These are phyloP conservation scores for Naganishia randhawae DNA, from an alignment of 768 basidiomycete species.

Conservation along the genomic window DNA sequence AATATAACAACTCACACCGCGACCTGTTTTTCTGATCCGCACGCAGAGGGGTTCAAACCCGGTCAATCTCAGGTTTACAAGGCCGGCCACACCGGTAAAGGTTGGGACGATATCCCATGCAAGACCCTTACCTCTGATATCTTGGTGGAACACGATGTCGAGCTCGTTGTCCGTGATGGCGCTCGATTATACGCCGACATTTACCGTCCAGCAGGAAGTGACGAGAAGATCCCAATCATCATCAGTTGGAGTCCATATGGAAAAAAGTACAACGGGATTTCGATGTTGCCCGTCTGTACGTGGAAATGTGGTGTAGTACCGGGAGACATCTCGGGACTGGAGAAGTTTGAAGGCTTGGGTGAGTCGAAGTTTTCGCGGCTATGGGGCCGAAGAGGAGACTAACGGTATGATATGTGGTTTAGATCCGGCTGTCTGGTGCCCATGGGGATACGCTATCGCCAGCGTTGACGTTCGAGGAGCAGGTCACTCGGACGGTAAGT, in stretches of 20 bases:
- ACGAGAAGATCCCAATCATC: constrained; percentile 1
- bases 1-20: background rate
- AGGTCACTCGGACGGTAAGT: constrained; percentile 21
- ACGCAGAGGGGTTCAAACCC: constrained; percentile 5
- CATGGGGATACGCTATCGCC: constrained; percentile 22
- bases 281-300: background rate
- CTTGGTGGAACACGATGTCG: constrained; percentile 6
- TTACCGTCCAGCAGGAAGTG: constrained; percentile 4
- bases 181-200: background rate
- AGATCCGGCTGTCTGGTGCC: constrained; percentile 24
- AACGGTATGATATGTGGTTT: background rate
- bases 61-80: background rate
- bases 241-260: constrained; percentile 10
- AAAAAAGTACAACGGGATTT: constrained; percentile 7
- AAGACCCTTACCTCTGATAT: constrained; percentile 8
- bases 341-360: constrained; percentile 10
- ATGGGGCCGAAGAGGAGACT: background rate
- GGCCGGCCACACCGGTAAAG: constrained; percentile 5
- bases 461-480: constrained; percentile 15
- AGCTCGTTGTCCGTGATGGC: constrained; percentile 10
- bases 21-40: background rate
- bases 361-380: background rate
- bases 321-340: background rate
- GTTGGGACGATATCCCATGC: constrained; percentile 7
- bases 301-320: constrained; percentile 3